Percentiles rank a stretch among this genome's conserved stretches.
Evolutionary conservation across 768 basidiomycete genomes (phyloP).

Genomic region (Hericium rajendrae): DNA sequence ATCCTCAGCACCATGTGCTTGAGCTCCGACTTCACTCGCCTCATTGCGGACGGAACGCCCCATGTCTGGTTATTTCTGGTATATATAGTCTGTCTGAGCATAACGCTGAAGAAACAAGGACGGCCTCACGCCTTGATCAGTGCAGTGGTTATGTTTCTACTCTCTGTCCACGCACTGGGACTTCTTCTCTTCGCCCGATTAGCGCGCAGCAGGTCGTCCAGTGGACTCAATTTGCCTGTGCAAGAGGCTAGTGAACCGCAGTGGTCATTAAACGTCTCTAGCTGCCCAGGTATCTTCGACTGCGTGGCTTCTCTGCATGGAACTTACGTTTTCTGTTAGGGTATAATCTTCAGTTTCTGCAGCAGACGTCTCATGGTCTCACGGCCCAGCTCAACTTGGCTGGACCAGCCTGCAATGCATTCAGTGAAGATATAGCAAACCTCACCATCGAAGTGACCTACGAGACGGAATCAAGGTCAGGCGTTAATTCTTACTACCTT

Average conservation of each 20-base stretch:
- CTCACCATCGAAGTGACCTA: conserved; percentile 62
- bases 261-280: conserved; percentile 7
- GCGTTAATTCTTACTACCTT: no score
- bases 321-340: conserved; percentile 26
- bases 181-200: not conserved
- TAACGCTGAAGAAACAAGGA: not conserved
- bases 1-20: not conserved
- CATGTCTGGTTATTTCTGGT: not conserved
- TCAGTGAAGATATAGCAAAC: conserved; percentile 46
- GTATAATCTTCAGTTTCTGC: conserved; percentile 39
- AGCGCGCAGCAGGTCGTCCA: not conserved
- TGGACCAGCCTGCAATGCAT: conserved; percentile 53
- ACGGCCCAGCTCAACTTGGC: conserved; percentile 45
- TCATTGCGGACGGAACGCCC: not conserved
- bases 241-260: not conserved
- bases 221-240: not conserved
- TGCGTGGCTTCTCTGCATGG: not conserved
- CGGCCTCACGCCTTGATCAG: not conserved
- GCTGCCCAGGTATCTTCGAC: conserved; percentile 11
- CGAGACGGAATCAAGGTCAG: conserved; percentile 45
- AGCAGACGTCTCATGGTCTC: conserved; percentile 37
- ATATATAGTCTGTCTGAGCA: not conserved
- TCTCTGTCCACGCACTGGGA: not conserved
- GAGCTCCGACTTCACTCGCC: not conserved
- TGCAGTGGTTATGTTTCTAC: not conserved